phyloP scores from a whole-genome alignment of 2,329 filamentous ascomycete species.

The Cryphonectria parasitica region DNA sequence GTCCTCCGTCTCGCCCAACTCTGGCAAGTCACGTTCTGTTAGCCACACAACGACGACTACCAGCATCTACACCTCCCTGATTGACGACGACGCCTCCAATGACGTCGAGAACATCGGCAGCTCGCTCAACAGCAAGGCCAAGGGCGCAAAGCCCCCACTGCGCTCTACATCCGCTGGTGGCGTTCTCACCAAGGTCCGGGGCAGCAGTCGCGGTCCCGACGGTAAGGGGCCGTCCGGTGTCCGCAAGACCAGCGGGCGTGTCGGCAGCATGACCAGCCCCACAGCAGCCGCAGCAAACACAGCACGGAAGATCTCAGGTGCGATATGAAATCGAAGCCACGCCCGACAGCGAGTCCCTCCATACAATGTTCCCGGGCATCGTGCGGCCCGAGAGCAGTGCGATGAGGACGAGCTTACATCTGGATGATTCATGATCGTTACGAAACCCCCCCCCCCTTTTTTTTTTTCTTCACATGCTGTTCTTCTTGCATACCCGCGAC shows the following conservation, averaged over 20 bases:
- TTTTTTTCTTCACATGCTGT: conserved; percentile 13
- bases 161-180: conserved; percentile 58
- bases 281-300: conserved; percentile 49
- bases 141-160: conserved; percentile 53
- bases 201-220: conserved; percentile 39
- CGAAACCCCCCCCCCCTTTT: conserved; percentile 8
- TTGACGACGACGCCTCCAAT: conserved; percentile 70
- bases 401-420: conserved; percentile 16
- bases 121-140: conserved; percentile 47
- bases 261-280: conserved; percentile 59
- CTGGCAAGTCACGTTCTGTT: conserved; percentile 68
- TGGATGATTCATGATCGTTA: conserved; percentile 30
- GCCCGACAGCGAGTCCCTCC: not conserved
- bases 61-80: conserved; percentile 61
- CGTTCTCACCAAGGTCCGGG: conserved; percentile 67
- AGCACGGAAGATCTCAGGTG: conserved; percentile 58
- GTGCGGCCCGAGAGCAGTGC: not conserved
- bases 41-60: conserved; percentile 78
- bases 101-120: conserved; percentile 73
- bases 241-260: conserved; percentile 68
- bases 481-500: conserved; percentile 29
- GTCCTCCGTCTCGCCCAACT: conserved; percentile 64
- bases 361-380: not conserved
- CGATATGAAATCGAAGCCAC: conserved; percentile 15
- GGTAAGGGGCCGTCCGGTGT: conserved; percentile 57